Percentiles rank a stretch among this genome's conserved stretches.
phyloP scores from a whole-genome alignment of 345 rosid species.

The Sisymbrium irio region DNA sequence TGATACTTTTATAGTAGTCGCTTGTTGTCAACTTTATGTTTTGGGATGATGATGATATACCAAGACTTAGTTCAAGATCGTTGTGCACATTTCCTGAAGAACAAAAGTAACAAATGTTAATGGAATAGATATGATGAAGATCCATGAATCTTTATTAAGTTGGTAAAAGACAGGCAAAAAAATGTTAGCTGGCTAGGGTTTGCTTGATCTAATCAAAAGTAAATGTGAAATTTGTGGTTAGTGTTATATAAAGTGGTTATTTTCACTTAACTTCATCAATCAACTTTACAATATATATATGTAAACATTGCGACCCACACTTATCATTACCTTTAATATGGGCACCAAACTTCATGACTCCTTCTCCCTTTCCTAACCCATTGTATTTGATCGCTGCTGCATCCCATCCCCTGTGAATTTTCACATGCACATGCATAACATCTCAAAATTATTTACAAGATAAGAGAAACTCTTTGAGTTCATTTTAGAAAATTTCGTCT shows the following conservation, averaged over 20 bases:
- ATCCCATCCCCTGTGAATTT: slow-evolving; percentile 29
- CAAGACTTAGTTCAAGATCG: slow-evolving; percentile 78
- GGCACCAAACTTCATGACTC: slow-evolving; percentile 29
- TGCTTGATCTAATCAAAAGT: neutral
- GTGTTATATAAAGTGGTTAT: neutral
- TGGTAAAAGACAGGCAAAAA: neutral
- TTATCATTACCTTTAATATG: slow-evolving; percentile 33
- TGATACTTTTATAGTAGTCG: slow-evolving; percentile 32
- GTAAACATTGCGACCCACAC: neutral
- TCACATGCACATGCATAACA: neutral
- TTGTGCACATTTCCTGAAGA: slow-evolving; percentile 23
- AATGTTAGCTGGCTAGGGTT: slow-evolving; percentile 8
- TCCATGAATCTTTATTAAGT: neutral
- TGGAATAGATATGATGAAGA: neutral
- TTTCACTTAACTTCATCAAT: neutral
- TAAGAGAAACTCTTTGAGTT: neutral
- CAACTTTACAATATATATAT: slow-evolving; percentile 4
- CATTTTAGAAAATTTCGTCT: neutral
- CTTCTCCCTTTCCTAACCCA: slow-evolving; percentile 30
- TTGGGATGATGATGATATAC: slow-evolving; percentile 42
- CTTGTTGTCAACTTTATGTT: slow-evolving; percentile 40
- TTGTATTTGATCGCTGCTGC: slow-evolving; percentile 29
- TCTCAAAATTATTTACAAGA: neutral
- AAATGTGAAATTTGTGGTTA: slow-evolving; percentile 7
- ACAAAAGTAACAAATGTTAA: neutral